Base-by-base conservation (phyloP, 2,329 filamentous ascomycete species). In the Phialemoniopsis sp. region DNA sequence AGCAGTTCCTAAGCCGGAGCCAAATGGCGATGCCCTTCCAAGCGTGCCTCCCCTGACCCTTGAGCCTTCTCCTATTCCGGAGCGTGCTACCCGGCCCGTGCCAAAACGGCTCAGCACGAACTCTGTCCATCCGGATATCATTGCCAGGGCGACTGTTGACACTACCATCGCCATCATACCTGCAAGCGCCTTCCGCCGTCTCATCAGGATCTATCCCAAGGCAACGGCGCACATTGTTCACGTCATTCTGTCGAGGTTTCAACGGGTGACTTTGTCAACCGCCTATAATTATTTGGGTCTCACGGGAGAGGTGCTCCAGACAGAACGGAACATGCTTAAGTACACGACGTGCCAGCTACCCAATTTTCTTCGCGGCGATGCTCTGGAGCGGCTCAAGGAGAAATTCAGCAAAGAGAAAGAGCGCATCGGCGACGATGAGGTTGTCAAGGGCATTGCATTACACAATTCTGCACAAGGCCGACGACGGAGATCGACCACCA, bases 111-210 rank as follows among this genome's bases (percentile, higher is more conserved):
- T 56, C 13, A 62, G 67, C 26, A 77, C 79, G 10, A 85, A 83
- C 47, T 97, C 93, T 13, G 89, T 88, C 0, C 93, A 98, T 62
- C 93, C 93, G 10, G 93, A 98, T 55, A 93, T 98, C 46, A 89
- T 98, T 47, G 93, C 91, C n/a, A 79, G 93, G 48, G 93, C 93
- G 6, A 94, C 89, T 13, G 86, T 94, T 17, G 94, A 98, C 57
- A 98, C 93, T 0, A 98, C 94, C 0, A 96, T 98, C 62, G 93
- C 93, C 6, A 94, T 98, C 47, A 98, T 98, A 41, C 94, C 94
- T 2, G 93, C 93, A 1, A 95, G 89, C 57, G 94, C 93, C 4
- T 98, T 98, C 53, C 82, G 89, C 38, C 82, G 94, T 8, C 70
- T 98, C 38, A 98, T 95, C 37, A 82, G 88, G 55, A 84, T 96